Base-by-base conservation (phyloP, 495 filamentous ascomycete genomes). In the Hyaloscypha variabilis region DNA sequence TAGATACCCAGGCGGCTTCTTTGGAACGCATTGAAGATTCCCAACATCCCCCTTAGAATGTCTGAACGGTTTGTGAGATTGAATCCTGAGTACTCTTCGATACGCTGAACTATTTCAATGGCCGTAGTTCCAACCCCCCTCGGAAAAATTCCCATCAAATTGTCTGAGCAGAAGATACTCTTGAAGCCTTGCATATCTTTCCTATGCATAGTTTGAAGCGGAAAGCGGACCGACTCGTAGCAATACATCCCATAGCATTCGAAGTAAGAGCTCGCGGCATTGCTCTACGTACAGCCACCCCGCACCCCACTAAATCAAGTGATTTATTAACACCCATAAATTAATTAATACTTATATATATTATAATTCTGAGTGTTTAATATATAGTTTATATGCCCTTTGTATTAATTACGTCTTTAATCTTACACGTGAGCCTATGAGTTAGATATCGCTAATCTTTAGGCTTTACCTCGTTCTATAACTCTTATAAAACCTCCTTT, bases 61-160 rank as follows among this genome's bases (percentile, higher is more conserved):
- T 64, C 62, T n/a, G 62, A 34, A 1, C 49, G 69, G 13, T 36
- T 2, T 2, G 49, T 1, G 11, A 17, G 11, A 1, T 49, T 54
- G 50, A 55, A 39, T n/a, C 24, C 19, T n/a, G 51, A 63, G 19
- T 63, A 63, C 29, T 63, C 61, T 56, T 63, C 61, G 21, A 63
- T 55, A 55, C 61, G 61, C 61, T 21, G 49, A 56, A 63, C 28
- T 0, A 63, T 39, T 34, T 54, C 61, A 11, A 63, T 24, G 42
- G 8, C 5, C 0, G 51, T 63, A 8, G 17, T 34, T 25, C 23
- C 60, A 63, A 31, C n/a, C 39, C 53, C 24, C 30, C 10, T 24
- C 1, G 29, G n/a, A 11, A 50, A 24, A 31, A 26, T n/a, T n/a
- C 14, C 17, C 6, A 28, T 2, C 17, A 0, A 25, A 4, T 23